A percentile compares a stretch with the other conserved stretches of the same genome.
Evolutionary conservation across 2,329 filamentous ascomycete genomes (phyloP).

Genomic region (Mycogone perniciosa): DNA sequence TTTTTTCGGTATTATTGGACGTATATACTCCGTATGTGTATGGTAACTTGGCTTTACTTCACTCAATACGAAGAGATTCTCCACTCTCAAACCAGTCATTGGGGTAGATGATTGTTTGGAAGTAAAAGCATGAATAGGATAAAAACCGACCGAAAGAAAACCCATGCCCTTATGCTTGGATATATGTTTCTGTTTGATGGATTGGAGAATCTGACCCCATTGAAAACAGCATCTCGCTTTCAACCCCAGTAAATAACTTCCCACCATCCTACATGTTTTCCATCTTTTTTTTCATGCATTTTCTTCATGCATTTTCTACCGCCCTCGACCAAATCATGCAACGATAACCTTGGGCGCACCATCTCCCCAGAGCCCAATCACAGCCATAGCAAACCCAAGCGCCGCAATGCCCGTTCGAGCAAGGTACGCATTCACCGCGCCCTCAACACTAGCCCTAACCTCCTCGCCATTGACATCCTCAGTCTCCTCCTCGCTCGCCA

Average conservation of each 20-base stretch:
- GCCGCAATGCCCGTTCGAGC: slow-evolving; percentile 49
- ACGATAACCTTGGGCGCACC: slow-evolving; percentile 36
- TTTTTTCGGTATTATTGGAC: neutral
- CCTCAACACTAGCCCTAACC: slow-evolving; percentile 50
- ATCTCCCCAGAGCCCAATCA: slow-evolving; percentile 62
- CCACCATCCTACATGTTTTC: neutral
- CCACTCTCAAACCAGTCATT: too few relatives aligned
- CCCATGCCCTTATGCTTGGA: too few relatives aligned
- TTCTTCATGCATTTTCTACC: neutral
- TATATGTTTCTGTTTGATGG: neutral
- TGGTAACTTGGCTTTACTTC: neutral
- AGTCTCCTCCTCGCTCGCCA: slow-evolving; percentile 44
- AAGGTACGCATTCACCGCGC: slow-evolving; percentile 47
- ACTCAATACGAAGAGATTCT: neutral
- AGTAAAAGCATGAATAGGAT: too few relatives aligned
- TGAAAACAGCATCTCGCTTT: neutral
- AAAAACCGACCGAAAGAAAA: too few relatives aligned
- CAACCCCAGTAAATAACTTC: slow-evolving; percentile 2
- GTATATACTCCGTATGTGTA: neutral
- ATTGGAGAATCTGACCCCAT: neutral
- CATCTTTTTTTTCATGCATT: neutral
- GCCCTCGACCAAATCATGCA: slow-evolving; percentile 8
- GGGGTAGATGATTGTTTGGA: too few relatives aligned
- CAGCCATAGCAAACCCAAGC: slow-evolving; percentile 53
- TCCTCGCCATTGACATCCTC: slow-evolving; percentile 57